A percentile compares a stretch with the other conserved stretches of the same genome.
Conservation (phyloP, 768 basidiomycete genomes). For the Rubroboletus pulcherrimus region DNA sequence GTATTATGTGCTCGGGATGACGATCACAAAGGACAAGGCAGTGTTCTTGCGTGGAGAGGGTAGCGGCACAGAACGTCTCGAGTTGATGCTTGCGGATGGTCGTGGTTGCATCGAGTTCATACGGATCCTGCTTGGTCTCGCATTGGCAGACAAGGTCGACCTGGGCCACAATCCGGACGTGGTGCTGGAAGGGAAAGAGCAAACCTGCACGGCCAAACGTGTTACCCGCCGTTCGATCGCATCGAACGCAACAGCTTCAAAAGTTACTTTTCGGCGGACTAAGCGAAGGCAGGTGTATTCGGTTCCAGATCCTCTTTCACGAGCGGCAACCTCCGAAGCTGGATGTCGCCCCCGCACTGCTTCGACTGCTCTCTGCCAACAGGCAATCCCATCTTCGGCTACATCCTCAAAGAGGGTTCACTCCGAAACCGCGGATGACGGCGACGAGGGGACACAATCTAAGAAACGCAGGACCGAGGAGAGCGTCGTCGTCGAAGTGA, state of each 20-base stretch:
- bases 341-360: not conserved
- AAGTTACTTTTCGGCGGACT: not conserved
- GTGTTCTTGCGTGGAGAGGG: slow-evolving; percentile 5
- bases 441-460: not conserved
- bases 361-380: not conserved
- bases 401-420: not conserved
- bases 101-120: slow-evolving; percentile 13
- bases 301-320: not conserved
- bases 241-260: not conserved
- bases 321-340: not conserved
- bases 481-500: not conserved
- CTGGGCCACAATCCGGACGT: not conserved
- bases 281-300: not conserved
- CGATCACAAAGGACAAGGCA: not conserved
- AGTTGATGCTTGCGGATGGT: slow-evolving; percentile 4
- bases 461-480: not conserved
- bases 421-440: not conserved
- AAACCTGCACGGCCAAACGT: not conserved
- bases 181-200: not conserved
- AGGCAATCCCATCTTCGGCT: not conserved
- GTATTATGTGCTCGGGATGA: slow-evolving; percentile 3
- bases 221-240: not conserved
- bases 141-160: slow-evolving; percentile 1
- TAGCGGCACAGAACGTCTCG: not conserved
- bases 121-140: slow-evolving; percentile 13